A percentile compares a stretch with the other conserved stretches of the same genome.
These are phyloP conservation scores for Emmonsia crescens DNA, from an alignment of 2,329 filamentous ascomycete genomes.

Conservation along the genomic window DNA sequence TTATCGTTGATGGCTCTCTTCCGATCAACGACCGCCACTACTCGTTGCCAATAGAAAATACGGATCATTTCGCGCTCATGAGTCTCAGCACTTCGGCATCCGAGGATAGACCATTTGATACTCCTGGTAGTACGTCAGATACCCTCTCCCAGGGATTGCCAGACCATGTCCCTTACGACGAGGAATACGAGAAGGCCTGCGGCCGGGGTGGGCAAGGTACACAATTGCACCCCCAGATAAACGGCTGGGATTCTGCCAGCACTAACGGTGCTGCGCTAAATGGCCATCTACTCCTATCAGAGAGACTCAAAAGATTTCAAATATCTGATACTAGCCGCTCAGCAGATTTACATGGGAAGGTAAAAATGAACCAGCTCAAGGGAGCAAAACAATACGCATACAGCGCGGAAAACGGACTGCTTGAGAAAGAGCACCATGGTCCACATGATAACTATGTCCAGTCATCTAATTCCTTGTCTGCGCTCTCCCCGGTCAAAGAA, in stretches of 20 bases:
- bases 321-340: slow-evolving; percentile 25
- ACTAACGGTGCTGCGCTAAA: slow-evolving; percentile 14
- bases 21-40: slow-evolving; percentile 28
- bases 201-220: slow-evolving; percentile 19
- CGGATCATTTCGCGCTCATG: slow-evolving; percentile 27
- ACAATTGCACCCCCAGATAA: slow-evolving; percentile 11
- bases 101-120: slow-evolving; percentile 28
- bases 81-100: slow-evolving; percentile 33
- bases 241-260: slow-evolving; percentile 10
- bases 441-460: slow-evolving; percentile 15
- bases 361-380: slow-evolving; percentile 10
- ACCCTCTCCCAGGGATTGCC: slow-evolving; percentile 29
- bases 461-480: slow-evolving; percentile 13
- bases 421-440: slow-evolving; percentile 20
- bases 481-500: slow-evolving; percentile 21
- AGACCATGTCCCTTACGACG: slow-evolving; percentile 27
- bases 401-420: slow-evolving; percentile 22
- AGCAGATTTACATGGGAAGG: slow-evolving; percentile 18
- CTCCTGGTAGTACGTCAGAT: slow-evolving; percentile 28
- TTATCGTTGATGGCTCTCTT: slow-evolving; percentile 40
- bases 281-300: slow-evolving; percentile 26
- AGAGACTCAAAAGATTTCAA: slow-evolving; percentile 28
- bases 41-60: slow-evolving; percentile 23
- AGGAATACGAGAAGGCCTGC: slow-evolving; percentile 22
- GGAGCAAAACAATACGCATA: slow-evolving; percentile 14